phyloP scores from a whole-genome alignment of 306 rosid species.

The Boehmeria nivea region DNA sequence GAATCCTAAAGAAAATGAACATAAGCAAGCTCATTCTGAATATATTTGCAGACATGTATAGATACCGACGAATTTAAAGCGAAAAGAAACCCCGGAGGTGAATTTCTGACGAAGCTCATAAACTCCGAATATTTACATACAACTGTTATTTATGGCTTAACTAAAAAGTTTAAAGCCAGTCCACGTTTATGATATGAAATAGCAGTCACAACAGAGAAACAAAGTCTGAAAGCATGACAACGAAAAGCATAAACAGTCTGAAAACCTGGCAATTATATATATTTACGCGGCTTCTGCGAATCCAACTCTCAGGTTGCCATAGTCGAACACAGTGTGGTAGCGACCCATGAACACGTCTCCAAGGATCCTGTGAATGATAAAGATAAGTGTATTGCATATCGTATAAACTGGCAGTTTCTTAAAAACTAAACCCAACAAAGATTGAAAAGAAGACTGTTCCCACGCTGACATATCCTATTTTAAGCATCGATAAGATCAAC shows the following conservation, averaged over 20 bases:
- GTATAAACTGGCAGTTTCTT: too few relatives aligned
- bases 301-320: slow-evolving; percentile 52
- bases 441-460: too few relatives aligned
- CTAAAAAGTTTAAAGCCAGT: not conserved
- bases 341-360: slow-evolving; percentile 77
- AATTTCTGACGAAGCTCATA: not conserved
- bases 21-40: too few relatives aligned
- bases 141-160: not conserved
- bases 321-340: slow-evolving; percentile 64
- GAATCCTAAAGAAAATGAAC: too few relatives aligned
- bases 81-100: too few relatives aligned
- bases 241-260: too few relatives aligned
- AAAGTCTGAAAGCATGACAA: not conserved
- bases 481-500: not conserved
- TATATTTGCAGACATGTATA: too few relatives aligned
- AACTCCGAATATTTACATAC: slow-evolving; percentile 21
- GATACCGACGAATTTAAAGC: too few relatives aligned
- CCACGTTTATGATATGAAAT: not conserved
- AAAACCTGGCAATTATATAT: too few relatives aligned
- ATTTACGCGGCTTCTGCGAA: slow-evolving; percentile 64
- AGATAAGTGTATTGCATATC: too few relatives aligned
- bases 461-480: not conserved
- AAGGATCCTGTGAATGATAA: slow-evolving; percentile 39
- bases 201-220: not conserved
- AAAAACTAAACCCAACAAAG: too few relatives aligned